Base-by-base conservation (phyloP, 805 yeast species). In the Saturnispora silvae region DNA sequence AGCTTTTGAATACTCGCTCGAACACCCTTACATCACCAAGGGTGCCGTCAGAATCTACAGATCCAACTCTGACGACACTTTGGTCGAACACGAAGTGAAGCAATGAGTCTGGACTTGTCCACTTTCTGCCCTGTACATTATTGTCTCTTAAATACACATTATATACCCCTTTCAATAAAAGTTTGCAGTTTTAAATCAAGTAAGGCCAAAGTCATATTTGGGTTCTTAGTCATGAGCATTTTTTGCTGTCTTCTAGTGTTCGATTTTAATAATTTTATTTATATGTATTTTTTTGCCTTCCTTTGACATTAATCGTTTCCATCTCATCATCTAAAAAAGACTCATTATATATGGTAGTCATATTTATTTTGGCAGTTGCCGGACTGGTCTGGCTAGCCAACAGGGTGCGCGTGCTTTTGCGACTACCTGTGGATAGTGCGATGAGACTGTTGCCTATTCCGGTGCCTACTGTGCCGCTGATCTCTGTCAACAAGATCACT, bases 401-500 rank as follows among this genome's bases (percentile, higher is more conserved):
- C 24, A 45, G 64, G 33, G 46, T 57, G 27, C 35, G 51, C 27
- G 28, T 37, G 10, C 45, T 59, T 14, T 30, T 51, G 24, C 48
- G 55, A 2, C 46, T 72, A 2, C 77, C 81, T 2, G 56, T 68
- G 19, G 68, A 65, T 11, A 64, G 62, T 34, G 56, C 72, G 19
- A 61, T 72, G 23, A 61, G 60, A 35, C 62, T 63, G 24, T 53
- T 76, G 28, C 64, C 66, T 44, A 63, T 75, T 16, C 68, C 67
- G 20, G 68, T 76, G 24, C 83, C 83, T 4, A 67, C 64, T 38
- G 60, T 70, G 6, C 79, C 80, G 3, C 54, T 58, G 32, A 59
- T 75, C 13, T 72, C 77, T 34, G 64, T 76, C 5, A 81, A 74
- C 47, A 64, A 67, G 45, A 66, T 76, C 33, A 63, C 70, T 5